Conservation (phyloP, 2,329 filamentous ascomycete genomes). For the Davidsoniella virescens region DNA sequence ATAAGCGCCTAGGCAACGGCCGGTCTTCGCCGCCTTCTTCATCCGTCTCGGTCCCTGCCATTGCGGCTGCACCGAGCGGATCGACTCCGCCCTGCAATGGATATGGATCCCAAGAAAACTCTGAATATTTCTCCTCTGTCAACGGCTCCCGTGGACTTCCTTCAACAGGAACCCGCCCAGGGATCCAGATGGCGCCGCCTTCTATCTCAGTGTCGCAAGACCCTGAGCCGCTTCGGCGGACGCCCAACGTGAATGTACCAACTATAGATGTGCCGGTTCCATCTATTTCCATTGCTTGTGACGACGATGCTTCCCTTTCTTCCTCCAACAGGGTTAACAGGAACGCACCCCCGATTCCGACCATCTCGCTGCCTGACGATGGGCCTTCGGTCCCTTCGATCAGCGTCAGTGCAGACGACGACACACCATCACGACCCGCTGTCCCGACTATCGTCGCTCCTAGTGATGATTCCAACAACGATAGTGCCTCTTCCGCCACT, state of each 20-base stretch:
- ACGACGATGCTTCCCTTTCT: background rate
- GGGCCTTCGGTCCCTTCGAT: conserved; percentile 24
- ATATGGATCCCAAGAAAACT: conserved; percentile 2
- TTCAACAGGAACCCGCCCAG: background rate
- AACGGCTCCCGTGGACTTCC: conserved; percentile 1
- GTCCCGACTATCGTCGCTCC: conserved; percentile 26
- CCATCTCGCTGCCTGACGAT: conserved; percentile 23
- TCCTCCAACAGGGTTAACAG: background rate
- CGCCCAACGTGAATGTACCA: conserved; percentile 4
- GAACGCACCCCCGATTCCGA: conserved; percentile 24
- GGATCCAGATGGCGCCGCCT: conserved; percentile 27
- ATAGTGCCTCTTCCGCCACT: conserved; percentile 21
- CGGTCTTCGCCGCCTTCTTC: conserved; percentile 12
- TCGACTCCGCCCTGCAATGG: background rate
- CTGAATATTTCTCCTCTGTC: conserved; percentile 1
- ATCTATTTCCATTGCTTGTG: conserved; percentile 6
- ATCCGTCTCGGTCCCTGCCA: conserved; percentile 3
- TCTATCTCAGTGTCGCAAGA: conserved; percentile 37
- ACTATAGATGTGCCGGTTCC: conserved; percentile 3
- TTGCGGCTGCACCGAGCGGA: background rate
- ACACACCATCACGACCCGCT: conserved; percentile 21
- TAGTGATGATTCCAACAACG: conserved; percentile 21
- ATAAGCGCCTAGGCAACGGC: conserved; percentile 34
- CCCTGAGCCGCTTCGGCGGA: conserved; percentile 19
- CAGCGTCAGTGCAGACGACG: conserved; percentile 21